Conservation (phyloP, 192 early-diverging fungal genomes). For the Rhizoclosmatium globosum region DNA sequence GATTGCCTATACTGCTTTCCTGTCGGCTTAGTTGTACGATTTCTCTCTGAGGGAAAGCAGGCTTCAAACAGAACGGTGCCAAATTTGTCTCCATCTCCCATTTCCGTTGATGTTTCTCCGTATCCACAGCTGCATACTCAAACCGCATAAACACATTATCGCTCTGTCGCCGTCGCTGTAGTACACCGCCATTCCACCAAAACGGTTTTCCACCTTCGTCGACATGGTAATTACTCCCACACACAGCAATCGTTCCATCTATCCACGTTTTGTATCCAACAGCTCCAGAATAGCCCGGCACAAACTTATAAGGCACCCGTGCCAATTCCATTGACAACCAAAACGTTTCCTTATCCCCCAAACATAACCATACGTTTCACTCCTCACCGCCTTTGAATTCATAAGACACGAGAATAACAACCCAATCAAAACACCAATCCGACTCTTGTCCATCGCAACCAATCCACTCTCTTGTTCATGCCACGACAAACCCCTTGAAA, state of each 20-base stretch:
- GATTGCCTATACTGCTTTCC: background rate
- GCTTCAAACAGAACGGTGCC: slow-evolving; percentile 45
- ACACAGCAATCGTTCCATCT: slow-evolving; percentile 19
- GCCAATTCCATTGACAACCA: slow-evolving; percentile 68
- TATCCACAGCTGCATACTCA: slow-evolving; percentile 22
- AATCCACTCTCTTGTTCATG: slow-evolving; percentile 16
- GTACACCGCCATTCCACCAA: slow-evolving; percentile 56
- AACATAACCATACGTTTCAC: background rate
- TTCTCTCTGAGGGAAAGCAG: slow-evolving; percentile 3
- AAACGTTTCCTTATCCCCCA: slow-evolving; percentile 63
- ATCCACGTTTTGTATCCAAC: slow-evolving; percentile 53
- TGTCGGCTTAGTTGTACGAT: background rate
- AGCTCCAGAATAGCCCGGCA: slow-evolving; percentile 58
- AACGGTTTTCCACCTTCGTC: slow-evolving; percentile 41
- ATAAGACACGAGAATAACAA: background rate
- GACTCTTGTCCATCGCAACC: slow-evolving; percentile 11
- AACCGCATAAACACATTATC: background rate
- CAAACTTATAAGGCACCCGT: slow-evolving; percentile 63
- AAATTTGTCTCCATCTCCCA: slow-evolving; percentile 39
- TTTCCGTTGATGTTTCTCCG: slow-evolving; percentile 3
- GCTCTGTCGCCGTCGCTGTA: slow-evolving; percentile 37
- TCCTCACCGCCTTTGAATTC: slow-evolving; percentile 9
- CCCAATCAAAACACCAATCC: background rate
- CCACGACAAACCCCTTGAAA: background rate
- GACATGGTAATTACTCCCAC: slow-evolving; percentile 42